Base-by-base conservation (phyloP, 805 yeast species). In the Myxozyma geophila region DNA sequence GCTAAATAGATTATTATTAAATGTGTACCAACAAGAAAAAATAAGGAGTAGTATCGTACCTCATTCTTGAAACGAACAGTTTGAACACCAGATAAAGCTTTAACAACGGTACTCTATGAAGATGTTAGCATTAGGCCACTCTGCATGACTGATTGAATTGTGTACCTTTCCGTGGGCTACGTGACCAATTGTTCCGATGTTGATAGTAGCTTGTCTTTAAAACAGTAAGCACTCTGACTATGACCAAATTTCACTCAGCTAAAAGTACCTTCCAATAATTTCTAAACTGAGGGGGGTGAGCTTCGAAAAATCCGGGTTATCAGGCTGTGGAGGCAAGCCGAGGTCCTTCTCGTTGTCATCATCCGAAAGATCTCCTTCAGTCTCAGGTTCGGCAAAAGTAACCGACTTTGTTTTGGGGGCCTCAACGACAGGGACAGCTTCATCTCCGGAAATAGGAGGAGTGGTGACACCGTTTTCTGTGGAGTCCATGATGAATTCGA, bases 1-100 rank as follows among this genome's bases (percentile, higher is more conserved):
- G 84, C 62, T 62, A 37, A 12, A 46, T 13, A 35, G 28, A 13
- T 36, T 19, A 9, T 17, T 33, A 4, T 13, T 28, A 13, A 54
- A 44, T 19, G 35, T 12, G 7, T 13, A 19, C 8, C 6, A 21
- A 28, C 13, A 13, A 7, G 21, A 28, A 7, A 7, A 12, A 4
- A 17, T 3, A 7, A 8, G 7, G 21, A 17, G 12, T 15, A 37
- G 12, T 6, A 28, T 40, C 66, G 3, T 48, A 62, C 66, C 81
- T 95, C 99, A 81, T 93, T 96, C 83, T 95, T 95, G 85, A 95
- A 95, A 81, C 99, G 89, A 69, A 95, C 99, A 21, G 99, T 95
- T 78, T 96, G 99, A 51, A 96, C 98, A 67, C 99, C 98, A 2
- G 98, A 92, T 71, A 95, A 95, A 68, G 97, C 97, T 79, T 92